Percentiles rank a stretch among this genome's conserved stretches.
These are phyloP conservation scores for Terana coerulea DNA, from an alignment of 768 basidiomycete genomes.

Conservation along the genomic window DNA sequence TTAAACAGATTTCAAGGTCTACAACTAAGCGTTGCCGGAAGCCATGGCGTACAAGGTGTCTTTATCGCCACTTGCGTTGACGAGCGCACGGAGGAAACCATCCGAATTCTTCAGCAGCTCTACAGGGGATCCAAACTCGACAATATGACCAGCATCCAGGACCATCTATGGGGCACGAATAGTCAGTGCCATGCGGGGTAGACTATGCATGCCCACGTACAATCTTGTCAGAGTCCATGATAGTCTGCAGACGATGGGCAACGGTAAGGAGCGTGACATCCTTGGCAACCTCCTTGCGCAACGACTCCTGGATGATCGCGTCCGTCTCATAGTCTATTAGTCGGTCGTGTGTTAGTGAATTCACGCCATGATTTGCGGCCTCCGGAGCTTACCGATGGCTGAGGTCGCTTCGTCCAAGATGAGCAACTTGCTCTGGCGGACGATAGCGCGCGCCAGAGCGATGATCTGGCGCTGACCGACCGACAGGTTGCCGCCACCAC, in stretches of 20 bases:
- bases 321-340: slow-evolving; percentile 61
- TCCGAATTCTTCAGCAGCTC: slow-evolving; percentile 47
- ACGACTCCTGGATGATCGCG: slow-evolving; percentile 49
- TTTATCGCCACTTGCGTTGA: slow-evolving; percentile 55
- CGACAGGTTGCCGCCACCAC: slow-evolving; percentile 44
- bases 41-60: slow-evolving; percentile 44
- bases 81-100: slow-evolving; percentile 49
- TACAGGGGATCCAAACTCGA: slow-evolving; percentile 51
- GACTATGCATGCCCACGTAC: slow-evolving; percentile 24
- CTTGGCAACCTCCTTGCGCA: slow-evolving; percentile 40
- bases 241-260: slow-evolving; percentile 54
- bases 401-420: slow-evolving; percentile 52
- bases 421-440: slow-evolving; percentile 52
- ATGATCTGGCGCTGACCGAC: slow-evolving; percentile 62
- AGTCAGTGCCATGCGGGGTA: not conserved
- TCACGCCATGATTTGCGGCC: not conserved
- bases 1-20: not conserved
- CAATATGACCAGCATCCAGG: slow-evolving; percentile 38
- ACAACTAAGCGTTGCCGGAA: not conserved
- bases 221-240: slow-evolving; percentile 62
- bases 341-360: not conserved
- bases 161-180: slow-evolving; percentile 32
- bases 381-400: not conserved
- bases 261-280: slow-evolving; percentile 55
- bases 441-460: slow-evolving; percentile 55